Conservation (phyloP, 352 stramenopile species). For the Phytophthora pluvialis region DNA sequence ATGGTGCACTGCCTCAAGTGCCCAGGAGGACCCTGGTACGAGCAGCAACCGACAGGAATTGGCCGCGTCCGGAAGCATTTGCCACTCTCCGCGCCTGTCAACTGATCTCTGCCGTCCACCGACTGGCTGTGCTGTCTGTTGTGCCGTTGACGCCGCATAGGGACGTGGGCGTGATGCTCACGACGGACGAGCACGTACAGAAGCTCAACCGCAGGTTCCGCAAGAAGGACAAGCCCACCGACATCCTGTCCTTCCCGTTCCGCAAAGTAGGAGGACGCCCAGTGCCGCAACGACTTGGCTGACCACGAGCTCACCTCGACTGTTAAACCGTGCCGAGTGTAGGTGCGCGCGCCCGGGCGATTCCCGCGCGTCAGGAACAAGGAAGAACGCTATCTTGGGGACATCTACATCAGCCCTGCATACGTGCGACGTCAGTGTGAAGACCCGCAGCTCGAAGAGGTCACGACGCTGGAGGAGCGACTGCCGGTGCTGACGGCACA, state of each 20-base stretch:
- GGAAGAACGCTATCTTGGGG: slow-evolving; percentile 79
- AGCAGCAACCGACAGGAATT: slow-evolving; percentile 16
- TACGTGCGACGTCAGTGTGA: slow-evolving; percentile 82
- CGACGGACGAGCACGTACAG: slow-evolving; percentile 76
- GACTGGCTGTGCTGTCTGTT: slow-evolving; percentile 4
- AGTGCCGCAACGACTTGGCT: slow-evolving; percentile 1
- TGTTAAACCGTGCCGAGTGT: neutral
- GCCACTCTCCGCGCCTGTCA: neutral
- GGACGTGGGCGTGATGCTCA: slow-evolving; percentile 85
- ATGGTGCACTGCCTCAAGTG: slow-evolving; percentile 75
- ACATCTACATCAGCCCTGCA: slow-evolving; percentile 85
- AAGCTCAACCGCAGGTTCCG: slow-evolving; percentile 75
- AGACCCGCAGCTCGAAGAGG: slow-evolving; percentile 56
- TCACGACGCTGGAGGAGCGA: slow-evolving; percentile 66
- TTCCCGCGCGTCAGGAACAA: slow-evolving; percentile 57
- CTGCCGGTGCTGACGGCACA: slow-evolving; percentile 81
- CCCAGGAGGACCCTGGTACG: slow-evolving; percentile 68
- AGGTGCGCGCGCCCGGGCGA: slow-evolving; percentile 64
- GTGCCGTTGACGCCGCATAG: slow-evolving; percentile 27
- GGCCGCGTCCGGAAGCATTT: neutral
- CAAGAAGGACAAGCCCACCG: slow-evolving; percentile 81
- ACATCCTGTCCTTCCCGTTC: slow-evolving; percentile 85
- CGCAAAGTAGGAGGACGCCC: slow-evolving; percentile 63
- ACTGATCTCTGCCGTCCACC: neutral
- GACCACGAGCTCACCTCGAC: slow-evolving; percentile 6